A percentile compares a stretch with the other conserved stretches of the same genome.
These are phyloP conservation scores for Diplodia seriata DNA, from an alignment of 2,329 filamentous ascomycete species.

Conservation along the genomic window DNA sequence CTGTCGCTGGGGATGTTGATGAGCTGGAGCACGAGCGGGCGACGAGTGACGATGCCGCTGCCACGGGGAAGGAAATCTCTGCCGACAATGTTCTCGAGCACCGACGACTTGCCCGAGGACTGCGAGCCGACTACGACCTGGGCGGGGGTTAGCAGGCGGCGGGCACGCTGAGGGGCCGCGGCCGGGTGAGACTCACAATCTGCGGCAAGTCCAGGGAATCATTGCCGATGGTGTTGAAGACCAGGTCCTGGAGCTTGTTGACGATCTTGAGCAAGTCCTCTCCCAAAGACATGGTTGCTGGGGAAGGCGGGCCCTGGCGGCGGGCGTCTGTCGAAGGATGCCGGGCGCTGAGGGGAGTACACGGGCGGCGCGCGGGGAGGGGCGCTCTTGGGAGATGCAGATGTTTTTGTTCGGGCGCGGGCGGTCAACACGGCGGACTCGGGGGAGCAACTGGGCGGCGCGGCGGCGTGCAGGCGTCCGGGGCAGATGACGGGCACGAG, in stretches of 20 bases:
- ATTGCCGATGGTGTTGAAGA: slow-evolving; percentile 99
- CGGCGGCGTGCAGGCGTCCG: slow-evolving; percentile 18
- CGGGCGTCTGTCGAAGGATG: background rate
- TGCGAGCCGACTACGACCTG: slow-evolving; percentile 98
- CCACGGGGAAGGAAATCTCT: slow-evolving; percentile 96
- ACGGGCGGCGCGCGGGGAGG: slow-evolving; percentile 25
- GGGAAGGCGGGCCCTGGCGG: slow-evolving; percentile 15
- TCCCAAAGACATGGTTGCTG: slow-evolving; percentile 84
- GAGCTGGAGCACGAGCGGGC: slow-evolving; percentile 94
- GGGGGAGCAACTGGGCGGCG: background rate
- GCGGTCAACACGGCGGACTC: slow-evolving; percentile 23
- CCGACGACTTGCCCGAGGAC: slow-evolving; percentile 97
- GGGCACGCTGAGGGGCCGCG: slow-evolving; percentile 44
- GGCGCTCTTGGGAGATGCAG: slow-evolving; percentile 25
- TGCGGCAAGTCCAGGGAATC: slow-evolving; percentile 97
- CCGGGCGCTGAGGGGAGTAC: slow-evolving; percentile 12
- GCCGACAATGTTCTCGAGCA: slow-evolving; percentile 98
- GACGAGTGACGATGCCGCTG: slow-evolving; percentile 93
- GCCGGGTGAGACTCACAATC: slow-evolving; percentile 77
- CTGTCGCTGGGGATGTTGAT: slow-evolving; percentile 87
- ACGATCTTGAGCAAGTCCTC: slow-evolving; percentile 94
- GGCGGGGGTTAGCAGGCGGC: slow-evolving; percentile 36
- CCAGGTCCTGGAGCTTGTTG: slow-evolving; percentile 97
- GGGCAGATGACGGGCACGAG: slow-evolving; percentile 25
- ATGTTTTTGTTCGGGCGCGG: slow-evolving; percentile 31